These are phyloP conservation scores for Anisodus tanguticus DNA, from an alignment of 257 asterid species.

Conservation along the genomic window DNA sequence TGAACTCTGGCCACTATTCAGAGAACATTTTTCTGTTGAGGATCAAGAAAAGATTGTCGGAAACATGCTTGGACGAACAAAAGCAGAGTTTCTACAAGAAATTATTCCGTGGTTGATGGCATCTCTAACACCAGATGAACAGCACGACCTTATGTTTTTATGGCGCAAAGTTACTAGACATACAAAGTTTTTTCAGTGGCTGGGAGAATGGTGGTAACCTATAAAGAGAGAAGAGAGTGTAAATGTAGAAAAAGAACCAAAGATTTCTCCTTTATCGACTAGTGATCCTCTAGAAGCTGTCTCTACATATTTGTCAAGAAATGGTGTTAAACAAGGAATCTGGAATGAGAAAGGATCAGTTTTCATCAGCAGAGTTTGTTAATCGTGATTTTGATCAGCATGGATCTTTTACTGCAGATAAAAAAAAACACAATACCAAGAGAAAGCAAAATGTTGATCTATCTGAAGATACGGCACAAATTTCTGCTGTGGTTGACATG, in stretches of 20 bases:
- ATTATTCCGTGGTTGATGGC: slow-evolving; percentile 83
- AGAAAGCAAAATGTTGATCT: slow-evolving; percentile 40
- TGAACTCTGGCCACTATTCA: slow-evolving; percentile 72
- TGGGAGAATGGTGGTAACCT: slow-evolving; percentile 88
- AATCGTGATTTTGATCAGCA: slow-evolving; percentile 35
- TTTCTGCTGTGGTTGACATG: slow-evolving; percentile 45
- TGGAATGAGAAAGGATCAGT: slow-evolving; percentile 33
- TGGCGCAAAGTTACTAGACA: slow-evolving; percentile 67
- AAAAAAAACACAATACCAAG: slow-evolving; percentile 27
- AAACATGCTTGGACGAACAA: slow-evolving; percentile 70
- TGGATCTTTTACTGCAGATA: slow-evolving; percentile 43
- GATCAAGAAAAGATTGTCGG: slow-evolving; percentile 86
- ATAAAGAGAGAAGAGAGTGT: slow-evolving; percentile 49
- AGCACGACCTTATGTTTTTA: slow-evolving; percentile 54
- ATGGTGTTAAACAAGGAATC: slow-evolving; percentile 39
- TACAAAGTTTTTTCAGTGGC: slow-evolving; percentile 79
- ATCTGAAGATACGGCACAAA: slow-evolving; percentile 39
- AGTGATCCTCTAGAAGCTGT: slow-evolving; percentile 70
- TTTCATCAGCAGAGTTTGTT: slow-evolving; percentile 32
- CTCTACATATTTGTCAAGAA: slow-evolving; percentile 59
- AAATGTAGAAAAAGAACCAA: slow-evolving; percentile 48
- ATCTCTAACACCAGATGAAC: slow-evolving; percentile 63
- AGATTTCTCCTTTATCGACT: slow-evolving; percentile 43
- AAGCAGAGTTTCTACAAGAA: slow-evolving; percentile 66
- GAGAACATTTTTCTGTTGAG: slow-evolving; percentile 61